Evolutionary conservation across 345 rosid species (phyloP), one percentile per base, ranked within the genome.

Genomic region (Camelina sativa): DNA sequence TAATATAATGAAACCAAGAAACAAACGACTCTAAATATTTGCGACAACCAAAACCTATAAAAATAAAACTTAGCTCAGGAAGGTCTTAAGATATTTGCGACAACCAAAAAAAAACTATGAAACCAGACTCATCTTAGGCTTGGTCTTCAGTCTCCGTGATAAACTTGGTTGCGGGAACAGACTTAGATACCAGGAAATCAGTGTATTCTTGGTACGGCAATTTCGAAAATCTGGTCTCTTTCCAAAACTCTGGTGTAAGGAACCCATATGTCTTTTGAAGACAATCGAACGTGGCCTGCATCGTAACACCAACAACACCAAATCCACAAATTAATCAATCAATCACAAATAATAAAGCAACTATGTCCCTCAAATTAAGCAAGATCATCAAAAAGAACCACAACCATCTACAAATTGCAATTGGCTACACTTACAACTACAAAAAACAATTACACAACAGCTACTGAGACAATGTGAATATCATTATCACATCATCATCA

Each of bases 221-320:
- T 73, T 38, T 86, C 11, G 63, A 52, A 68, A 84, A 87, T 7
- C 76, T 83, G 0, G 92, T 87, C 38, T 86, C 92, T 77, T 60
- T 89, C 95, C 92, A 89, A 73, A 89, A 85, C 56, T 89, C 92
- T 5, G 90, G 95, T 15, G 95, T 87, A 60, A 89, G 80, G 95
- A 87, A 89, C 8, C 95, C 92, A 28, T 87, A 87, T 0, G 96
- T 89, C 79, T 89, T 86, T 67, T 85, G 57, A 13, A 89, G 88
- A 19, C 87, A 87, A 10, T 89, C 90, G 0, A 89, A 89, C 0
- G 92, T 85, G 3, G 95, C 92, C 81, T 79, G 81, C 2, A 6
- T 22, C 2, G 7, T 11, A 9, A 9, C 41, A 38, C 41, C 41
- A 38, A 50, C 19, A 55, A 5, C 22, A 48, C 8, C 53, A 48